Conservation (phyloP, 805 yeast species). For the Middelhovenomyces tepae region DNA sequence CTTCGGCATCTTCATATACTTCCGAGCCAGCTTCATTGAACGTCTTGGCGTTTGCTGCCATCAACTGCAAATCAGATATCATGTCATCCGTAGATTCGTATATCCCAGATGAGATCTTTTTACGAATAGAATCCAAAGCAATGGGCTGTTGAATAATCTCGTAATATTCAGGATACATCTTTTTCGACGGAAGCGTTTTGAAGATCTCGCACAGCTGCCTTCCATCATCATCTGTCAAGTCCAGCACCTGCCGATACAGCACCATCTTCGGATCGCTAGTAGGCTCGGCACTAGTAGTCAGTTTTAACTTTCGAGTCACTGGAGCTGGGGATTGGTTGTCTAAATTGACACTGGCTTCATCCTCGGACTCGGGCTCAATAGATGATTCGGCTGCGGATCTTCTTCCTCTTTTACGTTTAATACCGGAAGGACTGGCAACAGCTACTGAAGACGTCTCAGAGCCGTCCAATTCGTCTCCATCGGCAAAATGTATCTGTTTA, state of each 20-base stretch:
- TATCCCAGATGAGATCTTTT: constrained; percentile 33
- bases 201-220: constrained; percentile 45
- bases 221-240: constrained; percentile 35
- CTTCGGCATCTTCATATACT: constrained; percentile 50
- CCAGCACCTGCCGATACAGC: constrained; percentile 16
- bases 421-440: not conserved
- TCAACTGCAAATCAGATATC: constrained; percentile 40
- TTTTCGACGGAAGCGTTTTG: constrained; percentile 59
- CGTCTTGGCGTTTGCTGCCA: constrained; percentile 59
- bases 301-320: constrained; percentile 6
- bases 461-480: not conserved
- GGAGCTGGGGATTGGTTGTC: constrained; percentile 5
- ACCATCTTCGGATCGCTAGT: constrained; percentile 11
- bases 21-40: constrained; percentile 63
- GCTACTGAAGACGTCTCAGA: not conserved
- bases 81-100: constrained; percentile 38
- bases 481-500: not conserved
- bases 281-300: constrained; percentile 11
- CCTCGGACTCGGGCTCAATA: constrained; percentile 7
- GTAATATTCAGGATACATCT: constrained; percentile 81
- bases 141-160: constrained; percentile 50
- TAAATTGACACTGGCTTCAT: constrained; percentile 3
- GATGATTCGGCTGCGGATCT: constrained; percentile 1
- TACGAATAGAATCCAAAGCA: constrained; percentile 45
- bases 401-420: not conserved